A percentile compares a stretch with the other conserved stretches of the same genome.
phyloP scores from a whole-genome alignment of 331 rosid species.

The Erythrophleum ivorense region DNA sequence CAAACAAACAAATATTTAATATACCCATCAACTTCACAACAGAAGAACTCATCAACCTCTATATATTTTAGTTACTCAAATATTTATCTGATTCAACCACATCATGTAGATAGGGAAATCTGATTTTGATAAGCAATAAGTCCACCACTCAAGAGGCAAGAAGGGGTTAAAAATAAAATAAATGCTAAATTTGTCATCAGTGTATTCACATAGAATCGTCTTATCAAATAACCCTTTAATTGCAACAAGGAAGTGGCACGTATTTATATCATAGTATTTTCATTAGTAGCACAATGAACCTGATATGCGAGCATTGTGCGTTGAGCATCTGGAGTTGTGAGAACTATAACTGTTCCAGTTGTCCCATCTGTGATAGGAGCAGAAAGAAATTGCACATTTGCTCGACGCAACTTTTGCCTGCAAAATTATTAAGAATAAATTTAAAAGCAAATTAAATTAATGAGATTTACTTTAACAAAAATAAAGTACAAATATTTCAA shows the following conservation, averaged over 20 bases:
- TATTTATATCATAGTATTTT: conserved; percentile 13
- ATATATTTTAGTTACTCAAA: conserved; percentile 6
- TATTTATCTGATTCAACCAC: conserved; percentile 12
- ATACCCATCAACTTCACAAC: conserved; percentile 12
- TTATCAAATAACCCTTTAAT: conserved; percentile 10
- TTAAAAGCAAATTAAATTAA: background rate
- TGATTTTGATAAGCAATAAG: background rate
- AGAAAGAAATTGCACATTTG: conserved; percentile 89
- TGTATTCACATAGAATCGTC: conserved; percentile 25
- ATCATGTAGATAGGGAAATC: conserved; percentile 12
- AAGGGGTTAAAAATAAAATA: conserved; percentile 5
- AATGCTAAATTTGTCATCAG: background rate
- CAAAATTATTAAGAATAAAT: conserved; percentile 15
- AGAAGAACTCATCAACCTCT: conserved; percentile 12
- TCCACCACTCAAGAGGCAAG: conserved; percentile 4
- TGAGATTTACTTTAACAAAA: conserved; percentile 6
- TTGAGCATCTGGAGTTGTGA: conserved; percentile 96
- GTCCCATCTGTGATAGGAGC: conserved; percentile 81
- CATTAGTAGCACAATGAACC: conserved; percentile 49
- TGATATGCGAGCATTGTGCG: conserved; percentile 97
- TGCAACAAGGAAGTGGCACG: conserved; percentile 22
- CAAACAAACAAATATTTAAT: conserved; percentile 13
- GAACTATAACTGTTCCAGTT: conserved; percentile 96
- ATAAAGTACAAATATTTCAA: background rate
- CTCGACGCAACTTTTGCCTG: conserved; percentile 79